Evolutionary conservation across 83 land plant genomes (phyloP).

Genomic region (Picea abies): DNA sequence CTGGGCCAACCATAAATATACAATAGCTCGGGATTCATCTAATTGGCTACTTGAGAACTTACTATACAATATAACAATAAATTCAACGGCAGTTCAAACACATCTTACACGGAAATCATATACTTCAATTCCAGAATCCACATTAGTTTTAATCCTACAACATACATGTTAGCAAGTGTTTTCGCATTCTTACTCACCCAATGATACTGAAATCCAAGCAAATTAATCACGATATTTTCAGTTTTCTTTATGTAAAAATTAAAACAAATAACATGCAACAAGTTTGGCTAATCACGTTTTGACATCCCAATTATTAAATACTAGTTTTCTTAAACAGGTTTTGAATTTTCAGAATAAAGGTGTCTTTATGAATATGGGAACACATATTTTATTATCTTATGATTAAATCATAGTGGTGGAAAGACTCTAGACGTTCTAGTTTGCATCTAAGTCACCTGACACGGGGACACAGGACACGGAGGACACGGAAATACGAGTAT

Average conservation of each 20-base stretch:
- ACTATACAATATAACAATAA: background rate
- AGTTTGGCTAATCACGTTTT: too few species aligned
- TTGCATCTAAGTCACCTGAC: too few species aligned
- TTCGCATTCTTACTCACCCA: background rate
- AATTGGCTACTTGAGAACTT: background rate
- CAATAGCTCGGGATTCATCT: too few species aligned
- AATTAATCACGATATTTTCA: background rate
- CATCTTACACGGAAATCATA: background rate
- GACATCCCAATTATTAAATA: too few species aligned
- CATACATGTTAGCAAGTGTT: background rate
- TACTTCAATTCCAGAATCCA: background rate
- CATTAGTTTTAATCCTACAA: background rate
- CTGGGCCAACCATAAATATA: background rate
- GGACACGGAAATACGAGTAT: too few species aligned
- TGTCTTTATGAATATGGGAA: too few species aligned
- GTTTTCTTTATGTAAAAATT: background rate
- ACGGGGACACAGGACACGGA: too few species aligned
- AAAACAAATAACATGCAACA: background rate
- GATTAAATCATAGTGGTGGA: too few species aligned
- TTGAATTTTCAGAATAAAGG: too few species aligned
- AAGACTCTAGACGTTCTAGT: too few species aligned
- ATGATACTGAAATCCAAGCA: background rate
- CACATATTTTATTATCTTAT: too few species aligned
- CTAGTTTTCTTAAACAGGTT: too few species aligned
- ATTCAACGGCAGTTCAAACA: background rate